Evolutionary conservation across 805 yeast genomes (phyloP), one percentile per base, ranked within the genome.

Genomic region (Clavispora asparagi): DNA sequence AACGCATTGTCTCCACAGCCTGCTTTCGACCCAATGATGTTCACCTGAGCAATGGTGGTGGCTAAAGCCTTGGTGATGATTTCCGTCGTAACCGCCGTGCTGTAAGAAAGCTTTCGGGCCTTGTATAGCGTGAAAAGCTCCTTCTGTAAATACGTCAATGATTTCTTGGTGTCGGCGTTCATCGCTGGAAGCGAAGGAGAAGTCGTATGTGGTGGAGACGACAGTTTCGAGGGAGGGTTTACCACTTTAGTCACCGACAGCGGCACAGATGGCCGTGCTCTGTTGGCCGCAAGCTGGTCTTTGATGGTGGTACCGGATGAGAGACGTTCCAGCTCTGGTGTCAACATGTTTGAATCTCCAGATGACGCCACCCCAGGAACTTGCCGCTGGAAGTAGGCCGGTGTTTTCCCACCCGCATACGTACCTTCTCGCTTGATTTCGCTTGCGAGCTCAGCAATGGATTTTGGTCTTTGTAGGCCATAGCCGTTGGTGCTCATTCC

Each of bases 21-120:
- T 32, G 85, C 87, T 55, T 82, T 83, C 56, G 90, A 87, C 0
- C 96, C 96, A 7, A 91, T 91, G 54, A 83, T 91, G 48, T 86
- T 85, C 9, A 87, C 92, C 62, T 87, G 94, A 10, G 95, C 92
- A 51, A 91, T 89, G 0, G 96, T 92, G 71, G 91, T 86, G 3
- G 97, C 96, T 54, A 91, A 73, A 1, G 97, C 96, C 56, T 87
- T 90, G 8, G 97, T 91, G 55, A 91, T 72, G 45, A 90, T 81
- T 48, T 82, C 87, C 0, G 96, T 87, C 42, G 92, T 88, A 7
- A 89, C 81, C 25, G 85, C 90, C 35, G 88, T 87, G 48, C 85
- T 88, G 49, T 83, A 79, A 48, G 88, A 80, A 38, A 72, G 57
- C 55, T 80, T 85, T 50, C 90, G 71, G 46, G 85, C 87, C 58